phyloP scores from a whole-genome alignment of 2,329 filamentous ascomycete genomes.

The Colletotrichum camelliae region DNA sequence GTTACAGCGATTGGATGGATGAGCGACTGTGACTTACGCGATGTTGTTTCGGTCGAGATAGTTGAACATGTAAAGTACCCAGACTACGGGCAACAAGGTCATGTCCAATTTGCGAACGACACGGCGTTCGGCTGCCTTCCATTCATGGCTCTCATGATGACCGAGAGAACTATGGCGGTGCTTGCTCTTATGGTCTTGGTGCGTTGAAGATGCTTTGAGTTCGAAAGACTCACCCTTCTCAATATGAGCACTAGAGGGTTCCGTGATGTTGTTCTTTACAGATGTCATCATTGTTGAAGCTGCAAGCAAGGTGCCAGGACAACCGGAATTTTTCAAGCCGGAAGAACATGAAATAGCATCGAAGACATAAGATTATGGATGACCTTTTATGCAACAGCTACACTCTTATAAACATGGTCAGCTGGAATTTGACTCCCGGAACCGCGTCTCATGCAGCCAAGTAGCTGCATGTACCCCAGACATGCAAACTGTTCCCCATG shows the following conservation, averaged over 20 bases:
- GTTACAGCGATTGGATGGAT: background rate
- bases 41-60: constrained; percentile 8
- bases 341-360: accelerated
- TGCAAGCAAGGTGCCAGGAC: accelerated
- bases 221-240: background rate
- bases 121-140: background rate
- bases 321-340: background rate
- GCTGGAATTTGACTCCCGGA: background rate
- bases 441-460: background rate
- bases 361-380: accelerated
- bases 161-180: background rate
- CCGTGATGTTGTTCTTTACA: accelerated
- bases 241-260: background rate
- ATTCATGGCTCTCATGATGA: background rate
- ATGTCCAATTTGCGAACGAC: constrained; percentile 27
- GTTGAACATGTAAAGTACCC: background rate
- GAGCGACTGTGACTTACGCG: background rate
- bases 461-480: background rate
- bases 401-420: background rate
- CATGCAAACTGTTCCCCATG: background rate
- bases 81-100: constrained; percentile 22
- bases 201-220: background rate
- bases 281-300: accelerated
- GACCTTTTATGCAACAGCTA: background rate
- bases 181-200: background rate